A percentile compares a stretch with the other conserved stretches of the same genome.
Evolutionary conservation across 2,329 filamentous ascomycete species (phyloP).

Genomic region (Cladobotryum mycophilum): DNA sequence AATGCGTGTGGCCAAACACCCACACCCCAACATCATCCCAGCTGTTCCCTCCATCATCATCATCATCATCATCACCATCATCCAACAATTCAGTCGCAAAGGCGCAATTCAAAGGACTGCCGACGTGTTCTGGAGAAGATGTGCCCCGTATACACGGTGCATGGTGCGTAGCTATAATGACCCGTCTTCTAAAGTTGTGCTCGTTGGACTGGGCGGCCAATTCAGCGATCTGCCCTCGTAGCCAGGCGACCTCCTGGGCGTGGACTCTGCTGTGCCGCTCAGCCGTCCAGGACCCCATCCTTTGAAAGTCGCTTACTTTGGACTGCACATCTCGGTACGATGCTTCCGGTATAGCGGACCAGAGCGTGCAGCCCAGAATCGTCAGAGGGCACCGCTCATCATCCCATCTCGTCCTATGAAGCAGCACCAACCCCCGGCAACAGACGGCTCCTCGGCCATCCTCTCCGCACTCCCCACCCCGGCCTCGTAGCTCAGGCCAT

Average conservation of each 20-base stretch:
- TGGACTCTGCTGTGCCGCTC: constrained; percentile 44
- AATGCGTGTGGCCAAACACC: constrained; percentile 47
- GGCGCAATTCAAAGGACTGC: constrained; percentile 40
- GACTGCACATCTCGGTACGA: constrained; percentile 32
- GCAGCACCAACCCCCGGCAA: constrained; percentile 35
- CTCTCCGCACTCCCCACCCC: constrained; percentile 31
- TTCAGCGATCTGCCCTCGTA: constrained; percentile 26
- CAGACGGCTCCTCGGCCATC: constrained; percentile 31
- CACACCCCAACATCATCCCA: constrained; percentile 27
- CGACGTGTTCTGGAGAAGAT: constrained; percentile 41
- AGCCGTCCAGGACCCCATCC: constrained; percentile 46
- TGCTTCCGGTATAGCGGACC: constrained; percentile 42
- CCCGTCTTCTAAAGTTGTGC: constrained; percentile 14
- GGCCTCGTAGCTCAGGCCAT: constrained; percentile 33
- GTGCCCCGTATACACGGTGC: constrained; percentile 45
- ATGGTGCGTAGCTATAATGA: constrained; percentile 53
- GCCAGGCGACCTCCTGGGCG: constrained; percentile 43
- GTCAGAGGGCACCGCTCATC: too few relatives aligned
- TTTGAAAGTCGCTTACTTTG: constrained; percentile 47
- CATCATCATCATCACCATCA: constrained; percentile 21
- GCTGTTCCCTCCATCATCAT: constrained; percentile 16
- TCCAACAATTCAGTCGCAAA: constrained; percentile 45
- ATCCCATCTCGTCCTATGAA: constrained; percentile 36
- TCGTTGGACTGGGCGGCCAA: constrained; percentile 6
- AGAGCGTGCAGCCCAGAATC: constrained; percentile 44